Evolutionary conservation across 2,329 filamentous ascomycete genomes (phyloP), one percentile per base, ranked within the genome.

Genomic region (Helminthosporium solani): DNA sequence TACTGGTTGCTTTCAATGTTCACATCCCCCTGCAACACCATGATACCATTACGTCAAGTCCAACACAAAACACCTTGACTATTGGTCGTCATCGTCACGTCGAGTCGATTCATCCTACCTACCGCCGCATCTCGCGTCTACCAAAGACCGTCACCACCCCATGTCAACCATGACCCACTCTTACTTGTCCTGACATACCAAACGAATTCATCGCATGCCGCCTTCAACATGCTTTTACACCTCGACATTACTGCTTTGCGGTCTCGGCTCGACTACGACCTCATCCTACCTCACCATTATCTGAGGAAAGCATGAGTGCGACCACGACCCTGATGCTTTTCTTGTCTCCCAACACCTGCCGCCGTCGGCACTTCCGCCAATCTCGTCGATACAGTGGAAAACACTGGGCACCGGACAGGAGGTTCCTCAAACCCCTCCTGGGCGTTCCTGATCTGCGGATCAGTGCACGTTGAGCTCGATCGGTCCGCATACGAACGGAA

Each of bases 381-480:
- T 35, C 35, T 15, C 27, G 39, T 30, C 38, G 33, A 42, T 25
- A 47, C 34, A 39, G 44, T 43, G 40, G 34, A 34, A 46, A 42
- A 42, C 44, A 47, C 44, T 46, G 44, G 44, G 44, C 40, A 47
- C 40, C 44, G 44, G 44, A 47, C 44, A 47, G 40, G 44, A 41
- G 39, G 42, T 45, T 33, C 36, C 11, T 20, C 28, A 31, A 27
- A 39, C 7, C 35, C 41, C 44, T 46, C 44, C 40, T 47, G 44
- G 44, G 44, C 44, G 44, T 40, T 46, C 44, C 36, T 28, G 15
- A 43, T 47, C 44, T 35, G 44, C 40, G 44, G 44, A 47, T 42
- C 30, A 31, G 34, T 39, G 34, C 27, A 47, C 44, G 44, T 47
- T 47, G 44, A 47, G 44, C 40, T 47, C 44, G 40, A 43, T 47